Percentiles rank a stretch among this genome's conserved stretches.
These are phyloP conservation scores for Spongospora subterranea DNA, from an alignment of 208 protist genomes.

Conservation along the genomic window DNA sequence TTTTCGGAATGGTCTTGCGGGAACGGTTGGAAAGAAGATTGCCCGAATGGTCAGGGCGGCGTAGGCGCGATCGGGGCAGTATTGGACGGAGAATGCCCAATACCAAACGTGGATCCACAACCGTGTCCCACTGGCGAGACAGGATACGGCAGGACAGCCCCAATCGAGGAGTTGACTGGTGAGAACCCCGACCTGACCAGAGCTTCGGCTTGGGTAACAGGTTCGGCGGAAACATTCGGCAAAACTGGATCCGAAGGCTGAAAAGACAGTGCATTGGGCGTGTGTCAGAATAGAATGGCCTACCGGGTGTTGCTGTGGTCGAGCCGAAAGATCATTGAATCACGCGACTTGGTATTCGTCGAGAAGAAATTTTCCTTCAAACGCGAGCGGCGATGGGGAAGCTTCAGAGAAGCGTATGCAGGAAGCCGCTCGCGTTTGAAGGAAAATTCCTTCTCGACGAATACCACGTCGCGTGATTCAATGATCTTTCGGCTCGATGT, in stretches of 20 bases:
- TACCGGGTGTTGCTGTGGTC: background rate
- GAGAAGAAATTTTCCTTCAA: background rate
- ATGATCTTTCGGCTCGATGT: conserved; percentile 15
- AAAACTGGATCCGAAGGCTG: conserved; percentile 36
- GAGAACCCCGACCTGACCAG: background rate
- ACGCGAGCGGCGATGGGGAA: too few species aligned
- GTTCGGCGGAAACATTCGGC: background rate
- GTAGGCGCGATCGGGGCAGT: too few species aligned
- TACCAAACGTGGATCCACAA: too few species aligned
- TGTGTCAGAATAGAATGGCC: conserved; percentile 3
- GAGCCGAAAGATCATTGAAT: conserved; percentile 39
- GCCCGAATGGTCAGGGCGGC: background rate
- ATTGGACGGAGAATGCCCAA: background rate
- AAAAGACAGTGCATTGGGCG: background rate
- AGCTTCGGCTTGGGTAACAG: background rate
- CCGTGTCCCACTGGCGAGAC: background rate
- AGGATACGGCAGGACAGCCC: background rate
- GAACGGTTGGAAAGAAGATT: background rate
- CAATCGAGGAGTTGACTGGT: background rate
- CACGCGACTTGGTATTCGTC: background rate
- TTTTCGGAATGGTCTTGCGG: conserved; percentile 19
- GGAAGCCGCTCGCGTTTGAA: too few species aligned
- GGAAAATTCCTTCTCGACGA: background rate
- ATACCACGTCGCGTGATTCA: background rate
- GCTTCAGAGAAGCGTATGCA: too few species aligned